Evolutionary conservation across 768 basidiomycete genomes (phyloP).

Genomic region (Termitomyces sp.): DNA sequence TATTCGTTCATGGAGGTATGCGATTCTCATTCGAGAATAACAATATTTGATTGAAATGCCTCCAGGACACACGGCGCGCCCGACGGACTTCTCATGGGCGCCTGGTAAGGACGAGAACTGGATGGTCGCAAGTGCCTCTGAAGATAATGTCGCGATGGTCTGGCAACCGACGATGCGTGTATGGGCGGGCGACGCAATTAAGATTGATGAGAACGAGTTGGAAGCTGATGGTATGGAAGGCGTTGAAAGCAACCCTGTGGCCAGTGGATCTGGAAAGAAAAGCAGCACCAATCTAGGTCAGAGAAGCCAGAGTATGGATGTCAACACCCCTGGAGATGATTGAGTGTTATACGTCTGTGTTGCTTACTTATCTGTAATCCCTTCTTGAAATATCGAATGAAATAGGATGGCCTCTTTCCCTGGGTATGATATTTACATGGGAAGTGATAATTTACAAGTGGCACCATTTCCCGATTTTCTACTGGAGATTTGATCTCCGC

Average conservation of each 20-base stretch:
- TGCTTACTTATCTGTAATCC: background rate
- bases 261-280: conserved; percentile 24
- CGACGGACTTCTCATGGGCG: conserved; percentile 96
- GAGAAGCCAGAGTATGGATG: conserved; percentile 57
- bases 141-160: conserved; percentile 95
- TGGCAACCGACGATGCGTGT: conserved; percentile 97
- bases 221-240: conserved; percentile 80
- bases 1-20: conserved; percentile 93
- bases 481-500: background rate
- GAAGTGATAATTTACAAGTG: conserved; percentile 12
- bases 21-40: conserved; percentile 6
- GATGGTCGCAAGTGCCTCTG: conserved; percentile 84
- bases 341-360: conserved; percentile 21
- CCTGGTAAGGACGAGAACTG: conserved; percentile 75
- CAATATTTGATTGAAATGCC: background rate
- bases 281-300: conserved; percentile 33
- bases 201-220: conserved; percentile 78
- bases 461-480: conserved; percentile 1
- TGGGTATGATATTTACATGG: conserved; percentile 11
- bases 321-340: conserved; percentile 53
- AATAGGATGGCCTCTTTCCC: background rate
- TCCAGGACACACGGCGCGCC: conserved; percentile 81
- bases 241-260: conserved; percentile 38
- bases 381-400: conserved; percentile 1
- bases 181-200: conserved; percentile 87